phyloP scores from a whole-genome alignment of 1,284 basidiomycete species.

The Microstroma glucosiphilum region DNA sequence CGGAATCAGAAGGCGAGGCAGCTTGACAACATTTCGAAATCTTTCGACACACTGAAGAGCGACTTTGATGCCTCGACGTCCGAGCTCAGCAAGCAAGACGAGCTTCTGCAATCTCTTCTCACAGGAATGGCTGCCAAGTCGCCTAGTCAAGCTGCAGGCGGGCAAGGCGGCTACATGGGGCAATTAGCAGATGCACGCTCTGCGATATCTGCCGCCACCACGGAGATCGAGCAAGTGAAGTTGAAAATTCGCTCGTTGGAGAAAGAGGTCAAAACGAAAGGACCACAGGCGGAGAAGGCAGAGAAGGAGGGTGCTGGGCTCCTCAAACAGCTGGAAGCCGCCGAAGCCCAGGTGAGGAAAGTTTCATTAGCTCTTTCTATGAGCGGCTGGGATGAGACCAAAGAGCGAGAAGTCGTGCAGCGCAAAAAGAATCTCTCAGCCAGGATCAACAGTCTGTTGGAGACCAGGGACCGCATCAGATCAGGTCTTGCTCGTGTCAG shows the following conservation, averaged over 20 bases:
- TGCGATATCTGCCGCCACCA: conserved; percentile 66
- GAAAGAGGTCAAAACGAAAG: conserved; percentile 72
- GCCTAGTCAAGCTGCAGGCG: conserved; percentile 56
- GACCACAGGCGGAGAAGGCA: conserved; percentile 74
- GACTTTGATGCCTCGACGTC: conserved; percentile 63
- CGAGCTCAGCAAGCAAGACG: conserved; percentile 71
- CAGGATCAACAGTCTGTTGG: conserved; percentile 60
- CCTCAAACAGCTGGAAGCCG: conserved; percentile 56
- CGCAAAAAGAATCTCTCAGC: conserved; percentile 60
- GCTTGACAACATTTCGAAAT: conserved; percentile 21
- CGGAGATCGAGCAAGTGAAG: conserved; percentile 79
- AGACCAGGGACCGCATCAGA: conserved; percentile 68
- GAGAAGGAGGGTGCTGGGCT: conserved; percentile 73
- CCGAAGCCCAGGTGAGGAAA: conserved; percentile 56
- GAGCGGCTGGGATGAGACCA: conserved; percentile 73
- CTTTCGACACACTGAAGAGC: conserved; percentile 55
- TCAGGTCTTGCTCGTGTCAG: conserved; percentile 67
- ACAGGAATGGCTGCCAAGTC: conserved; percentile 73
- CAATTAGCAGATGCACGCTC: conserved; percentile 84
- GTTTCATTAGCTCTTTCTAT: conserved; percentile 59
- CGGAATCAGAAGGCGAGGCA: conserved; percentile 52
- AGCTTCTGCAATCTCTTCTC: conserved; percentile 87
- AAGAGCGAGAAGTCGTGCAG: conserved; percentile 64
- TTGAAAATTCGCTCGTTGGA: conserved; percentile 71
- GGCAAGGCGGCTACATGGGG: conserved; percentile 85